Percentiles rank a stretch among this genome's conserved stretches.
Conservation (phyloP, 2,329 filamentous ascomycete genomes). For the Diplodia intermedia region DNA sequence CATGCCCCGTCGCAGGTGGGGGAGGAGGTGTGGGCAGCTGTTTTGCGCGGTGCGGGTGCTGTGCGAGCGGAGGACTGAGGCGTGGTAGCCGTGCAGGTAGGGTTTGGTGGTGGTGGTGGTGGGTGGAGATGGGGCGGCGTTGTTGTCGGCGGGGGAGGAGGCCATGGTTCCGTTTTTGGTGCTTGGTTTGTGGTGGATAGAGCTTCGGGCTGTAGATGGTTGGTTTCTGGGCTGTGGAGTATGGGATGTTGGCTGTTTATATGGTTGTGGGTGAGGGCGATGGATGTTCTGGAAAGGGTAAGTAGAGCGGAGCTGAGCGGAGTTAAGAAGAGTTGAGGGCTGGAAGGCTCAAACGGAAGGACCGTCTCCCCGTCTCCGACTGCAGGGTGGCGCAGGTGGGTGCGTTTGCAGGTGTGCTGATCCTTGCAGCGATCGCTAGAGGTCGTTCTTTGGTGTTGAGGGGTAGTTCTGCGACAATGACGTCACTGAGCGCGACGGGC, state of each 20-base stretch:
- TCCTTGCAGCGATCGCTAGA: background rate
- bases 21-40: conserved; percentile 49
- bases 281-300: background rate
- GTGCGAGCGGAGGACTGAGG: conserved; percentile 53
- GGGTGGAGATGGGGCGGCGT: no score
- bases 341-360: background rate
- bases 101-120: background rate
- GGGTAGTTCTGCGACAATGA: background rate
- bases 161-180: background rate
- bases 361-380: no score
- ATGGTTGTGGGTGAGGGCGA: background rate
- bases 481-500: conserved; percentile 4
- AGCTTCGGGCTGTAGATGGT: no score
- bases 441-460: background rate
- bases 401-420: background rate
- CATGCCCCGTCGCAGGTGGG: conserved; percentile 43
- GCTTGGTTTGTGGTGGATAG: background rate
- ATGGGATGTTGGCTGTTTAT: background rate
- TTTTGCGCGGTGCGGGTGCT: conserved; percentile 55
- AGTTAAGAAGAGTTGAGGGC: background rate
- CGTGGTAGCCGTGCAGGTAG: conserved; percentile 51
- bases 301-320: background rate
- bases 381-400: background rate
- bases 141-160: background rate
- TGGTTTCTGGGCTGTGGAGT: no score